Evolutionary conservation across 371 early-diverging fungal genomes (phyloP).

Genomic region (Apophysomyces ossiformis): DNA sequence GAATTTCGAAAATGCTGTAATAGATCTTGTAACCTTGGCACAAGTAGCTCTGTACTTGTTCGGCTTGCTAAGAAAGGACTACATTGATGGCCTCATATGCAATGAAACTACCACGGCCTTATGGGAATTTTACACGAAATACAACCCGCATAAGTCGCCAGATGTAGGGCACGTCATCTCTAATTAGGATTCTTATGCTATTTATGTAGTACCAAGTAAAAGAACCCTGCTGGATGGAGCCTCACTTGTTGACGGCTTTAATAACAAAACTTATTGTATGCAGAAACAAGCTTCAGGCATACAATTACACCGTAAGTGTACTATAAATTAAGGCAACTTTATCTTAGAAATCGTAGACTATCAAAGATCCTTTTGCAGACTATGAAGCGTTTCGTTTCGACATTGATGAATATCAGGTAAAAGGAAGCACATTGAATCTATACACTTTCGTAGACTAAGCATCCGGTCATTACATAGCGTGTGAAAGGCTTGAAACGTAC

Average conservation of each 20-base stretch:
- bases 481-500: constrained; percentile 36
- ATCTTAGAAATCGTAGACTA: constrained; percentile 25
- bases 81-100: constrained; percentile 67
- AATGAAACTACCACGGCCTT: constrained; percentile 62
- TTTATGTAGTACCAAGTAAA: constrained; percentile 31
- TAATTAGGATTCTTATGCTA: not conserved
- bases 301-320: constrained; percentile 57
- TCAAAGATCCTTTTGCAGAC: constrained; percentile 72
- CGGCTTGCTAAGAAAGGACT: constrained; percentile 48
- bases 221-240: constrained; percentile 62
- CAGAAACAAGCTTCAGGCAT: constrained; percentile 62
- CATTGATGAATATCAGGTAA: constrained; percentile 63
- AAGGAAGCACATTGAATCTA: not conserved
- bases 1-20: constrained; percentile 60
- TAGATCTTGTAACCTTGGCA: constrained; percentile 56
- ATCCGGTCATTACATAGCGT: constrained; percentile 18
- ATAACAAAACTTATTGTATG: constrained; percentile 60
- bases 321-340: not conserved
- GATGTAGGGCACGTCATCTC: constrained; percentile 40
- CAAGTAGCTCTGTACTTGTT: constrained; percentile 62
- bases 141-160: constrained; percentile 49
- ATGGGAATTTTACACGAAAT: constrained; percentile 53
- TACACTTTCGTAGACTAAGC: not conserved
- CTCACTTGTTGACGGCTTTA: constrained; percentile 60
- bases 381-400: constrained; percentile 53